Evolutionary conservation across 1,284 basidiomycete genomes (phyloP).

Genomic region (Mycosarcoma mackinlayi): DNA sequence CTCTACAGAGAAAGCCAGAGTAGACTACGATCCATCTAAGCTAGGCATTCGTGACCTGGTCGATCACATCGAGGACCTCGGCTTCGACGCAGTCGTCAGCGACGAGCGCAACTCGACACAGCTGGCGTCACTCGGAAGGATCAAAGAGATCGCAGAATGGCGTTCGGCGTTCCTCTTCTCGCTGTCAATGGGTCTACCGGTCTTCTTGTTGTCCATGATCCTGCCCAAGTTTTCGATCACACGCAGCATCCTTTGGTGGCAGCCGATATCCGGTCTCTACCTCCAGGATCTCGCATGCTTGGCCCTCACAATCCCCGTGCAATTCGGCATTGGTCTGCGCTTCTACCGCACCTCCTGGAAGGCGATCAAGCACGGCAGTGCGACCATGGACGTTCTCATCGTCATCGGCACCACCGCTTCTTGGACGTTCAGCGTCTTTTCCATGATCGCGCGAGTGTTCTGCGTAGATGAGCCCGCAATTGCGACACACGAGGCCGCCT

Average conservation of each 20-base stretch:
- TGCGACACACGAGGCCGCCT: background rate
- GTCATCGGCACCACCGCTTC: slow-evolving; percentile 94
- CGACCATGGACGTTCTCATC: slow-evolving; percentile 92
- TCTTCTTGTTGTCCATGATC: slow-evolving; percentile 92
- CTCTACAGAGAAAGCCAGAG: slow-evolving; percentile 53
- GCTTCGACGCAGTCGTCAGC: slow-evolving; percentile 86
- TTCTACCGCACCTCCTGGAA: slow-evolving; percentile 93
- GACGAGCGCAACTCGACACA: slow-evolving; percentile 87
- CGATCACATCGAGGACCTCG: slow-evolving; percentile 76
- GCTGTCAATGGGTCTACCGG: slow-evolving; percentile 84
- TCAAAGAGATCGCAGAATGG: slow-evolving; percentile 93
- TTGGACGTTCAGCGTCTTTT: slow-evolving; percentile 85
- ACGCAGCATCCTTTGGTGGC: slow-evolving; percentile 60
- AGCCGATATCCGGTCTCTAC: slow-evolving; percentile 72
- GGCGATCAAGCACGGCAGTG: slow-evolving; percentile 84
- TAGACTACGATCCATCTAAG: slow-evolving; percentile 52
- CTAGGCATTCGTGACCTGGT: slow-evolving; percentile 60
- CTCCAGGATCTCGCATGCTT: slow-evolving; percentile 85
- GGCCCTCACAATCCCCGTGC: slow-evolving; percentile 87
- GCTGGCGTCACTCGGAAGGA: slow-evolving; percentile 86
- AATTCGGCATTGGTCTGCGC: slow-evolving; percentile 87
- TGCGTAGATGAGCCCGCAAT: slow-evolving; percentile 30
- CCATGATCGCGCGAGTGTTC: slow-evolving; percentile 71
- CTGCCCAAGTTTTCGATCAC: slow-evolving; percentile 73
- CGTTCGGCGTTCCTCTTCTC: slow-evolving; percentile 81